phyloP scores from a whole-genome alignment of 176 grass and related monocot species.

The Musa acuminata region DNA sequence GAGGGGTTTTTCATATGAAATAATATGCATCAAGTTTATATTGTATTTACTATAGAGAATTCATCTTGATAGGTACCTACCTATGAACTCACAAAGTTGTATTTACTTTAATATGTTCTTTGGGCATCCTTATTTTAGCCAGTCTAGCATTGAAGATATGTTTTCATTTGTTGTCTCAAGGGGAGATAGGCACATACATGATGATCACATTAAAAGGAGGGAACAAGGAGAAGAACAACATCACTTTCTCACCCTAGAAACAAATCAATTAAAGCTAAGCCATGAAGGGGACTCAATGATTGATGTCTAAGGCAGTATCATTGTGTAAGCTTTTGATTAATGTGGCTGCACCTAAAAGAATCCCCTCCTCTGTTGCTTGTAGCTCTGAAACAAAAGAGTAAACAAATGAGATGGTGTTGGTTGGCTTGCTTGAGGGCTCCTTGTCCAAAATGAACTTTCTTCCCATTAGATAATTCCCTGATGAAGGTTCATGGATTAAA shows the following conservation, averaged over 20 bases:
- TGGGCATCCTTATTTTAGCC: too few relatives aligned
- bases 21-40: too few relatives aligned
- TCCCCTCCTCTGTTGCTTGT: not conserved
- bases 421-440: not conserved
- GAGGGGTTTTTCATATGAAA: too few relatives aligned
- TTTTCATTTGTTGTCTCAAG: too few relatives aligned
- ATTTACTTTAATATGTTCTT: too few relatives aligned
- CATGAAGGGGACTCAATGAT: constrained; percentile 20
- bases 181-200: too few relatives aligned
- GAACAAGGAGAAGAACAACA: constrained; percentile 1
- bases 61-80: too few relatives aligned
- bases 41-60: too few relatives aligned
- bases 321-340: constrained; percentile 34
- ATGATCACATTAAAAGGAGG: not conserved
- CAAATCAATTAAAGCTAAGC: constrained; percentile 12
- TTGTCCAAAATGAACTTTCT: not conserved
- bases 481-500: too few relatives aligned
- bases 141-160: too few relatives aligned
- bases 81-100: too few relatives aligned
- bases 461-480: too few relatives aligned
- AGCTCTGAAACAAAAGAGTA: not conserved
- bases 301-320: constrained; percentile 35
- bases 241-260: constrained; percentile 6
- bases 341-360: constrained; percentile 9
- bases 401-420: not conserved